Evolutionary conservation across 179 eudicot species (phyloP).

Genomic region (Beta macrorhiza): DNA sequence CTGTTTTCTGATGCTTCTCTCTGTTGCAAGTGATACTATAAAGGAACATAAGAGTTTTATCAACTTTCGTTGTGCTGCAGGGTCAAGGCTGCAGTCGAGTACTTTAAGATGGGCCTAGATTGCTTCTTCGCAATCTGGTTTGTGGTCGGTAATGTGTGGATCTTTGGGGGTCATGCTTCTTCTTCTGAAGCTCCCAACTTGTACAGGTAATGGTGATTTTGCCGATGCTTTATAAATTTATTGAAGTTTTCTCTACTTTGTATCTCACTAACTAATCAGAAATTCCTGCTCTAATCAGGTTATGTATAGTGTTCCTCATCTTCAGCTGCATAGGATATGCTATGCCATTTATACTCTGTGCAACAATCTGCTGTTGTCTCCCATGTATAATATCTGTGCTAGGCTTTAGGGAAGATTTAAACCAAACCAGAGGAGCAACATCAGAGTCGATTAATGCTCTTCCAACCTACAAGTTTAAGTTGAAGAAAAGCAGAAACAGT

Average conservation of each 20-base stretch:
- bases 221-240: not conserved
- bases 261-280: conserved; percentile 16
- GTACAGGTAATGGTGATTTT: conserved; percentile 62
- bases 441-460: conserved; percentile 84
- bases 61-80: conserved; percentile 40
- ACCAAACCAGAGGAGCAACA: conserved; percentile 90
- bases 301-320: conserved; percentile 86
- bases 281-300: conserved; percentile 44
- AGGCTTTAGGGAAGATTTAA: conserved; percentile 86
- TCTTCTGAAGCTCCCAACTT: conserved; percentile 88
- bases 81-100: conserved; percentile 69
- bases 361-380: conserved; percentile 96
- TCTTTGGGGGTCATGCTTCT: conserved; percentile 95
- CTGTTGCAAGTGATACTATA: not conserved
- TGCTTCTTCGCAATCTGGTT: conserved; percentile 99
- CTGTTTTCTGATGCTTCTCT: not conserved
- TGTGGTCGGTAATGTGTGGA: conserved; percentile 98
- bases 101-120: conserved; percentile 92
- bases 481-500: conserved; percentile 58
- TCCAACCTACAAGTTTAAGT: conserved; percentile 89
- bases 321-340: conserved; percentile 98
- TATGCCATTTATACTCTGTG: conserved; percentile 94
- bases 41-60: not conserved
- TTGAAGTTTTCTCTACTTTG: not conserved
- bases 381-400: conserved; percentile 93